Evolutionary conservation across 2,329 filamentous ascomycete genomes (phyloP), one percentile per base, ranked within the genome.

Genomic region (Cordyceps tenuipes): DNA sequence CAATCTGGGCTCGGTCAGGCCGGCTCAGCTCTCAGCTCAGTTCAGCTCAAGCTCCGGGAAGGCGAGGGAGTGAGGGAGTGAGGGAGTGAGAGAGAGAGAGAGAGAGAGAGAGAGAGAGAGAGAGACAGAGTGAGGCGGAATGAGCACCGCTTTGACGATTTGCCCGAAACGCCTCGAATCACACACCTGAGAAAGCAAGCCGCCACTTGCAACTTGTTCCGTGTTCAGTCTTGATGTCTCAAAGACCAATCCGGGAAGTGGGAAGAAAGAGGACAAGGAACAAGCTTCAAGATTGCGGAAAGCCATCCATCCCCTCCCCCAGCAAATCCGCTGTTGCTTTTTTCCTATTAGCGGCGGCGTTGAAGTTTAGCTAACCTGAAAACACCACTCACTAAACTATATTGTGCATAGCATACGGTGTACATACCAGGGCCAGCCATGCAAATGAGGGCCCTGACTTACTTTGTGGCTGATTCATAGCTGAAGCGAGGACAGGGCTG

Each of bases 211-310:
- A 29, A 36, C 34, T 36, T 5, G 34, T 5, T 7, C 12, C 3
- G 8, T 36, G n/a, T n/a, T n/a, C n/a, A n/a, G n/a, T n/a, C n/a
- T n/a, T 36, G 34, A 10, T 46, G 48, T 59, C 57, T 17, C 39
- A 41, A 59, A 23, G 26, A 19, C 36, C 41, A 52, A 21, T 12
- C 36, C 57, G 41, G 57, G 29, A 59, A 46, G 57, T 59, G 39
- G 48, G 48, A 52, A 57, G 46, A 31, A 15, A 21, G 46, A 31
- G 13, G 19, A 5, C 8, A 29, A 29, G 26, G 26, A 46, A 47
- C 9, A 12, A 59, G 57, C 57, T 47, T 52, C 57, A 59, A n/a
- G 46, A 23, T 59, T 34, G 57, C 57, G 57, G 48, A 48, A 59
- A 59, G 48, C 29, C 48, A n/a, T n/a, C n/a, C n/a, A n/a, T n/a